These are phyloP conservation scores for Arthrobotrys sphaeroides DNA, from an alignment of 2,329 filamentous ascomycete species.

Conservation along the genomic window DNA sequence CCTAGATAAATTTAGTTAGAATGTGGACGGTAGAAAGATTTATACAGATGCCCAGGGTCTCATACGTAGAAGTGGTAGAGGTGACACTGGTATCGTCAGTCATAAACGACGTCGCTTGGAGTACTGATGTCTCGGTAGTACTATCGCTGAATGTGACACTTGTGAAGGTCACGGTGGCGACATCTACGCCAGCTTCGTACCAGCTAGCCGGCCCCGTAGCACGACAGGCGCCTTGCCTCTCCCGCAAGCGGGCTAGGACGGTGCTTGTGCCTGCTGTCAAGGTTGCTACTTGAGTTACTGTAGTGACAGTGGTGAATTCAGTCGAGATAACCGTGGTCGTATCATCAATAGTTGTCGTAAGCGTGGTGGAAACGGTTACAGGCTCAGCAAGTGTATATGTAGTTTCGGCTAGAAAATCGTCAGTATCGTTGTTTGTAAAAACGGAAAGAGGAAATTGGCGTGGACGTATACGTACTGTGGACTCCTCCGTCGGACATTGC, in stretches of 20 bases:
- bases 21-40: too few species aligned
- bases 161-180: background rate
- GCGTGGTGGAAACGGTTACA: background rate
- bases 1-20: background rate
- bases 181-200: background rate
- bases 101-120: too few species aligned
- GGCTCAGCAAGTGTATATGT: background rate
- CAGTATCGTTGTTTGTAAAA: background rate
- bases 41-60: too few species aligned
- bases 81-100: too few species aligned
- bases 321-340: background rate
- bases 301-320: conserved; percentile 2
- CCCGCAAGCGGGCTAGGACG: background rate
- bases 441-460: too few species aligned
- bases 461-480: too few species aligned
- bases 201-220: conserved; percentile 14
- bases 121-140: too few species aligned
- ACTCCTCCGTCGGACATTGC: too few species aligned
- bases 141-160: too few species aligned
- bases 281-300: background rate
- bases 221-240: conserved; percentile 8
- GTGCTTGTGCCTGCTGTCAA: background rate
- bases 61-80: too few species aligned
- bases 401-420: background rate
- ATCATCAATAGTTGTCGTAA: conserved; percentile 7